phyloP scores from a whole-genome alignment of 2,329 filamentous ascomycete species.

The Xylariaceae sp. region DNA sequence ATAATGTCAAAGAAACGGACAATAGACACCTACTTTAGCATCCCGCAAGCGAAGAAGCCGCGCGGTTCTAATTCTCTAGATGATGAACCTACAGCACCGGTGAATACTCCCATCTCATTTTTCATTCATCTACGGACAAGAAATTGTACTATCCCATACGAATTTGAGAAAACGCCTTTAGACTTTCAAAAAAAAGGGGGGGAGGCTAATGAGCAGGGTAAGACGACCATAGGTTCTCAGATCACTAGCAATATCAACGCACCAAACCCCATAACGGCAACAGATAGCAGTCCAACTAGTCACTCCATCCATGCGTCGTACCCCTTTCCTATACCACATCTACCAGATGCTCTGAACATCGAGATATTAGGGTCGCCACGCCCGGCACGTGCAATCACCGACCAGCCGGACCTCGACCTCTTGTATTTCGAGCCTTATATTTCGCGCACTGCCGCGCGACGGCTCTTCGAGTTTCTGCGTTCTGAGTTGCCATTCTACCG shows the following conservation, averaged over 20 bases:
- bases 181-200: neutral
- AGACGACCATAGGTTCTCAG: neutral
- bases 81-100: neutral
- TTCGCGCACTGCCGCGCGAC: slow-evolving; percentile 58
- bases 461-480: slow-evolving; percentile 74
- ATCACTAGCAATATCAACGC: neutral
- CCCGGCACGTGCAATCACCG: slow-evolving; percentile 63
- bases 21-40: slow-evolving; percentile 71
- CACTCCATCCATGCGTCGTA: slow-evolving; percentile 54
- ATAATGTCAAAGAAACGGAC: slow-evolving; percentile 62
- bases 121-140: neutral
- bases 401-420: slow-evolving; percentile 74
- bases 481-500: slow-evolving; percentile 77
- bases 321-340: slow-evolving; percentile 56
- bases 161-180: neutral
- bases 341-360: slow-evolving; percentile 48
- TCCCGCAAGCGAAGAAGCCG: slow-evolving; percentile 50
- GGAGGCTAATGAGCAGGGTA: neutral
- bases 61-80: slow-evolving; percentile 41
- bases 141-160: neutral
- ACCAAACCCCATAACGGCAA: neutral
- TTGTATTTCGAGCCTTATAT: slow-evolving; percentile 80
- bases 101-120: neutral
- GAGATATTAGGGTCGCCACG: slow-evolving; percentile 55
- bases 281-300: slow-evolving; percentile 12